Evolutionary conservation across 768 basidiomycete species (phyloP).

Genomic region (Leccinum incarnatum): DNA sequence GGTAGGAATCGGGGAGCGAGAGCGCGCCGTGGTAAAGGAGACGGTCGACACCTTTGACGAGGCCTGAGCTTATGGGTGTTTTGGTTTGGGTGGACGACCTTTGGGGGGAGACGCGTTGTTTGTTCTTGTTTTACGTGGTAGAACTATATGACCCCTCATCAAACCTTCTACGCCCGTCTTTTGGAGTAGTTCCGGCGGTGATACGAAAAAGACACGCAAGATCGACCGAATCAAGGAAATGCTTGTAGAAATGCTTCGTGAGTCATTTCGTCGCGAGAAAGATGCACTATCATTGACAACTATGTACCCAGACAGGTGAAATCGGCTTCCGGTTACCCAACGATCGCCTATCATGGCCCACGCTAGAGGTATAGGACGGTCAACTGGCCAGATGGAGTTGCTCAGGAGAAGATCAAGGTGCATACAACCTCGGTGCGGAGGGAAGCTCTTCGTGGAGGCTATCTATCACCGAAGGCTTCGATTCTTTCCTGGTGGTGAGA

Average conservation of each 20-base stretch:
- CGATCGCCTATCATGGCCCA: too few relatives aligned
- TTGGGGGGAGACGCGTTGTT: too few relatives aligned
- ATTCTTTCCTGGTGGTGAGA: neutral
- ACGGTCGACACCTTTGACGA: slow-evolving; percentile 31
- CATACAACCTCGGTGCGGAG: neutral
- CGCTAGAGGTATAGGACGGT: too few relatives aligned
- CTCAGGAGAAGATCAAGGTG: too few relatives aligned
- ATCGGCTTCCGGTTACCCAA: neutral
- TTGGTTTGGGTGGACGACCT: too few relatives aligned
- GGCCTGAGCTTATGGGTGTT: neutral
- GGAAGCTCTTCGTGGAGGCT: neutral
- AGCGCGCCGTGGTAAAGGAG: slow-evolving; percentile 75
- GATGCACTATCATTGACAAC: neutral
- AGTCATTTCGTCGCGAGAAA: neutral
- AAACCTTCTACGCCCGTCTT: neutral
- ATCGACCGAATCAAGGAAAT: slow-evolving; percentile 3
- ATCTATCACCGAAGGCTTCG: neutral
- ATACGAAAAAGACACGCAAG: neutral
- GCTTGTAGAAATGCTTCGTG: slow-evolving; percentile 5
- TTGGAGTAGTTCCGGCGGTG: neutral
- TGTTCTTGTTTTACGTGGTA: too few relatives aligned
- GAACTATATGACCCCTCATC: too few relatives aligned
- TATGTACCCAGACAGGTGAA: neutral
- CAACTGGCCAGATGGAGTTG: too few relatives aligned
- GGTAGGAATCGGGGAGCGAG: slow-evolving; percentile 68